Conservation (phyloP, 2,329 filamentous ascomycete genomes). For the Diaporthe destruens region DNA sequence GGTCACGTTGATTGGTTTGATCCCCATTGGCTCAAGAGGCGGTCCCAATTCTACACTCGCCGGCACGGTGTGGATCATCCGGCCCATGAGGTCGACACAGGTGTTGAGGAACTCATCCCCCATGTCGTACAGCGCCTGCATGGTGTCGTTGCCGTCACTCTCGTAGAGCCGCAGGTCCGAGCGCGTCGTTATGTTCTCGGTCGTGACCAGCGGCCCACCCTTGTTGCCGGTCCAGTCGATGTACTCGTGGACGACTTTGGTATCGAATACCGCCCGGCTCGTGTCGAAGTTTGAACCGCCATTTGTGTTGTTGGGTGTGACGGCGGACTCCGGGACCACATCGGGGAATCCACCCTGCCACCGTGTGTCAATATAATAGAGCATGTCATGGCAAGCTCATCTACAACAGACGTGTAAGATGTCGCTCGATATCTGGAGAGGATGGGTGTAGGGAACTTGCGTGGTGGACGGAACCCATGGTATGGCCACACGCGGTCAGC, state of each 20-base stretch:
- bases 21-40: background rate
- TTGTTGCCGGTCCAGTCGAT: constrained; percentile 25
- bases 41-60: constrained; percentile 41
- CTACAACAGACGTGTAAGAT: too few species aligned
- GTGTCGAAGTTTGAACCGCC: constrained; percentile 26
- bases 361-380: background rate
- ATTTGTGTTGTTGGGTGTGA: constrained; percentile 21
- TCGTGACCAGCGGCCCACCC: constrained; percentile 17
- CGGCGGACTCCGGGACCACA: constrained; percentile 17
- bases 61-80: constrained; percentile 49
- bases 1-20: constrained; percentile 13
- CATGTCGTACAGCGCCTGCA: constrained; percentile 46
- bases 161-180: constrained; percentile 48
- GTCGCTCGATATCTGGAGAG: too few species aligned
- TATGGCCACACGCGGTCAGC: constrained; percentile 48
- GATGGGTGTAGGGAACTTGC: constrained; percentile 37
- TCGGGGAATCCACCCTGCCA: constrained; percentile 20
- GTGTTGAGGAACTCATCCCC: constrained; percentile 45
- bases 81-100: constrained; percentile 45
- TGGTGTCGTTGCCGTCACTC: constrained; percentile 48
- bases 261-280: background rate
- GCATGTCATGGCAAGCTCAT: too few species aligned
- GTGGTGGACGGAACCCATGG: constrained; percentile 48
- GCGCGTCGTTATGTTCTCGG: constrained; percentile 19
- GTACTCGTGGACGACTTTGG: constrained; percentile 24